Evolutionary conservation across 75 land plant species (phyloP), one percentile per base, ranked within the genome.

Genomic region (Adiantum capillusveneris): DNA sequence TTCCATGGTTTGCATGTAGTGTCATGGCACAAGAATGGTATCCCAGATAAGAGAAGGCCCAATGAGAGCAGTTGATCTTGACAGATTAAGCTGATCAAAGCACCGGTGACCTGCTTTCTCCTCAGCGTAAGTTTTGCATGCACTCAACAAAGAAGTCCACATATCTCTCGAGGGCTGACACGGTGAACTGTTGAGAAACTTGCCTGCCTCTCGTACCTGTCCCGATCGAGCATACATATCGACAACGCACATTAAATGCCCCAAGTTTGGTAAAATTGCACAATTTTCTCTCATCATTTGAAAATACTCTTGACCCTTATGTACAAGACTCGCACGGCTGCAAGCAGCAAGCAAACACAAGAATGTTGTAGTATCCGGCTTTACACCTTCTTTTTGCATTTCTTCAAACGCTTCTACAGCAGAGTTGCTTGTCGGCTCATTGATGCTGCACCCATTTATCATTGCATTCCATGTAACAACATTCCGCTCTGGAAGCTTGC

Each of bases 291-390:
- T 39, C 62, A 59, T 59, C 20, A 17, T 19, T 28, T 59, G 25
- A 31, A 59, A 59, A 31, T 9, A 39, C 7, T 36, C 2, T 59
- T 44, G 29, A 1, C 66, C 73, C 31, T 63, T 59, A 57, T 63
- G 45, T 17, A 70, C 16, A 20, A 70, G 30, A 20, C 66, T 65
- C 19, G 60, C 60, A 57, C 57, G 73, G 45, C 58, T 63, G 24
- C 62, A 59, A 6, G 62, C 62, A 59, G 62, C 6, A 28, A 59
- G 34, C 19, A 59, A 21, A 12, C 62, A 36, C 29, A 24, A 11
- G 43, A 59, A 70, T 22, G 62, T 59, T 53, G 43, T 31, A 0
- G 37, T 2, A 16, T 59, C 43, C 14, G 62, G 62, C 9, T 59
- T 59, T 25, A 59, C 20, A 43, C 73, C 66, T 25, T 46, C 58